Evolutionary conservation across 139 green algal genomes (phyloP).

Genomic region (Chlorella sp.): DNA sequence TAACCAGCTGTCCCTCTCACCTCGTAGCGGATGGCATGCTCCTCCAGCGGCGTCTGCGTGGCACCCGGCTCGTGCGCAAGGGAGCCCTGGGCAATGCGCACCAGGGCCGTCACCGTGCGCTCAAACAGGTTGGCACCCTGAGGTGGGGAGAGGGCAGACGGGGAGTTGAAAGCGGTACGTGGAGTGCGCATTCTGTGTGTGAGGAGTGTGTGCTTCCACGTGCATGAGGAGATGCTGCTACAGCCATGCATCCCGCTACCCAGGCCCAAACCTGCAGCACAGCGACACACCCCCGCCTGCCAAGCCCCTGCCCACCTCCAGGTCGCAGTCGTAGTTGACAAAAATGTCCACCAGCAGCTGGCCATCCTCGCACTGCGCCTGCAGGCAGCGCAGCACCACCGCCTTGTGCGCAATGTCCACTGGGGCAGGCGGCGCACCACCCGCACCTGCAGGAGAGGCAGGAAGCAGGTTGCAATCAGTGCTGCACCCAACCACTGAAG

Average conservation of each 20-base stretch:
- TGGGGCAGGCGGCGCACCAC: background rate
- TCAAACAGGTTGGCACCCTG: constrained; percentile 87
- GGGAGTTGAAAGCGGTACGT: background rate
- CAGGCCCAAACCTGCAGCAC: too few relatives aligned
- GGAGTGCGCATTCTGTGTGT: too few relatives aligned
- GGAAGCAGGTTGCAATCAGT: too few relatives aligned
- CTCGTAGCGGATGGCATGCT: constrained; percentile 59
- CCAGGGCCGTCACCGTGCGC: constrained; percentile 84
- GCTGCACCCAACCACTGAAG: too few relatives aligned
- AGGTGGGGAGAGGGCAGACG: constrained; percentile 81
- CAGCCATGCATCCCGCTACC: too few relatives aligned
- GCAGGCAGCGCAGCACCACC: constrained; percentile 79
- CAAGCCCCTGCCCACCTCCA: constrained; percentile 79
- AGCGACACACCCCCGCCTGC: too few relatives aligned
- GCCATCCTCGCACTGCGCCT: constrained; percentile 79
- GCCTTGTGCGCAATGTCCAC: constrained; percentile 56
- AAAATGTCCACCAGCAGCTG: constrained; percentile 89
- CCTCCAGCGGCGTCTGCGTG: constrained; percentile 40
- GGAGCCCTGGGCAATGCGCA: constrained; percentile 75
- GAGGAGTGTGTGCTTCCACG: too few relatives aligned
- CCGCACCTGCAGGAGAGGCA: background rate
- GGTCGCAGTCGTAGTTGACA: constrained; percentile 97
- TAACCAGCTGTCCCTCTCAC: background rate
- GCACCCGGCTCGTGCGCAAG: constrained; percentile 8
- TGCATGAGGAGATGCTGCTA: too few relatives aligned